Conservation (phyloP, 1,139 yeast species). For the Geotrichum australiense region DNA sequence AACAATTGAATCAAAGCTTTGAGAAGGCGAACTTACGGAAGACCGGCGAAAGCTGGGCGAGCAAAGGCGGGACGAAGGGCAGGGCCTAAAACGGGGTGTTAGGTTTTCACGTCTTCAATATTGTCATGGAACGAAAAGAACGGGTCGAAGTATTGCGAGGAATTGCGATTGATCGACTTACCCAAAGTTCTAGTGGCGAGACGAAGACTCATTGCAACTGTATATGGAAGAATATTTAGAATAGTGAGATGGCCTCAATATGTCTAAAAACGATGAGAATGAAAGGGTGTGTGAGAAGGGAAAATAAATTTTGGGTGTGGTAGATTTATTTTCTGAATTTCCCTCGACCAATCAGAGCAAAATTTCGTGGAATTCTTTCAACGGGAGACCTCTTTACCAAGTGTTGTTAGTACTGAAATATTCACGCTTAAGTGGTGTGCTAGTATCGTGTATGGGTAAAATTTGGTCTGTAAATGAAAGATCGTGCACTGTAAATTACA, state of each 20-base stretch:
- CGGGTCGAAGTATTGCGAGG: neutral
- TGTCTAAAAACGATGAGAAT: slow-evolving; percentile 7
- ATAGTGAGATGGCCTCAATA: neutral
- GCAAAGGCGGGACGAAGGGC: slow-evolving; percentile 19
- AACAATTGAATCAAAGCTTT: neutral
- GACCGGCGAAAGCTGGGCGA: slow-evolving; percentile 25
- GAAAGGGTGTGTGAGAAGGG: slow-evolving; percentile 2
- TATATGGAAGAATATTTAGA: neutral
- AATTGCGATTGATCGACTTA: slow-evolving; percentile 16
- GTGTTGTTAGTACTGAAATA: too few species aligned
- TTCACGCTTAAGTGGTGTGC: too few species aligned
- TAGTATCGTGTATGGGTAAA: too few species aligned
- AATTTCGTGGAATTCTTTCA: too few species aligned
- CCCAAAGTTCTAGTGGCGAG: slow-evolving; percentile 27
- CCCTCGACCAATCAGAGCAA: too few species aligned
- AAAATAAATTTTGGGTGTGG: slow-evolving; percentile 7
- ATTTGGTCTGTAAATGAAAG: too few species aligned
- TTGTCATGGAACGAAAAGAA: neutral
- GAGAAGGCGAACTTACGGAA: slow-evolving; percentile 19
- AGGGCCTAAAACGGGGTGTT: slow-evolving; percentile 9
- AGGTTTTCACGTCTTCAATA: neutral
- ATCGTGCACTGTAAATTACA: too few species aligned
- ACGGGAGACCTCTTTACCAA: too few species aligned
- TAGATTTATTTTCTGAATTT: too few species aligned
- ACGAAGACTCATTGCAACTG: slow-evolving; percentile 26